phyloP scores from a whole-genome alignment of 371 early-diverging fungal species.

The Parasitella parasitica region DNA sequence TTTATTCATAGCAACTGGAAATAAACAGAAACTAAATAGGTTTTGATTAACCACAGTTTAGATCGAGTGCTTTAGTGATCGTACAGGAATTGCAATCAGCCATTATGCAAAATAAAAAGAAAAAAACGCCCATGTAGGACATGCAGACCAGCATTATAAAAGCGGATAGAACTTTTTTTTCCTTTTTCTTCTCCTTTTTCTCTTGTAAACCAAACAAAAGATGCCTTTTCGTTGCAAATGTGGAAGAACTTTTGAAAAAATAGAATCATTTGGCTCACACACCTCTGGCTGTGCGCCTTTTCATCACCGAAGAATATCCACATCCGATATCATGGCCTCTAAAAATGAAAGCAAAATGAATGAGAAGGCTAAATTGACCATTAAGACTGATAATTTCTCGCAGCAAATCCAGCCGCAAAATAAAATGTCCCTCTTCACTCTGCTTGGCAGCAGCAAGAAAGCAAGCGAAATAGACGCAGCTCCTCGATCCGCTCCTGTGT shows the following conservation, averaged over 20 bases:
- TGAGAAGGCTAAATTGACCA: background rate
- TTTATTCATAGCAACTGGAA: too few relatives aligned
- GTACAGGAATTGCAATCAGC: too few relatives aligned
- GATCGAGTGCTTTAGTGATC: too few relatives aligned
- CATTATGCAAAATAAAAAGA: background rate
- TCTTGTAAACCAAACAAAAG: background rate
- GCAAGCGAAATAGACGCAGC: background rate
- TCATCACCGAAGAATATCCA: conserved; percentile 41
- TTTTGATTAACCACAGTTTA: too few relatives aligned
- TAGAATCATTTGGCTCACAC: conserved; percentile 49
- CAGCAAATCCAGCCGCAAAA: background rate
- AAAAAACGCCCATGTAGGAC: background rate
- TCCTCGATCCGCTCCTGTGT: conserved; percentile 6
- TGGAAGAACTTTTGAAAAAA: conserved; percentile 53
- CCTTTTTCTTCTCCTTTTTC: conserved; percentile 7
- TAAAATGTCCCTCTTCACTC: background rate
- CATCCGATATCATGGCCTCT: background rate
- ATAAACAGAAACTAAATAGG: too few relatives aligned
- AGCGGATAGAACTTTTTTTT: background rate
- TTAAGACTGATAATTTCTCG: background rate
- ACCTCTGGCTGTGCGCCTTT: conserved; percentile 51
- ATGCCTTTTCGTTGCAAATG: conserved; percentile 58
- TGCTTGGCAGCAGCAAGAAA: background rate
- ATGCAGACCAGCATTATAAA: background rate
- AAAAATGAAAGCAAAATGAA: background rate